Percentiles rank a stretch among this genome's conserved stretches.
Conservation (phyloP, 768 basidiomycete genomes). For the Termitomyces eurrhizus region DNA sequence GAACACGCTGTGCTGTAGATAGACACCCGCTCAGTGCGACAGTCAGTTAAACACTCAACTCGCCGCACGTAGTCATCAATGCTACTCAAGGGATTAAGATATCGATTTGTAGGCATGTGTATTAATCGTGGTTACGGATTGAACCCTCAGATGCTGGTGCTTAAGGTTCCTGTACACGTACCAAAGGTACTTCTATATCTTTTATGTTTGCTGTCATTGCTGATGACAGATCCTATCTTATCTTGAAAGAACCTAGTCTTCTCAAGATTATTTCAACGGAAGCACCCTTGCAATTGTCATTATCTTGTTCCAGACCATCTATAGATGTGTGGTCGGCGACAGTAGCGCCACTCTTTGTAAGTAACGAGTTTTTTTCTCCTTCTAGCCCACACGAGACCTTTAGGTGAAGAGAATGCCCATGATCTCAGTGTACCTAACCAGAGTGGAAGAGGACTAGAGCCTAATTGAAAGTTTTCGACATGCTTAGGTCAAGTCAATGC, state of each 20-base stretch:
- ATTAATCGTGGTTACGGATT: not conserved
- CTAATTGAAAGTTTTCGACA: not conserved
- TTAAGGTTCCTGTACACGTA: not conserved
- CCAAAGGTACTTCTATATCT: not conserved
- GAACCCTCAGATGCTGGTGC: not conserved
- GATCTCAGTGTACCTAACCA: not conserved
- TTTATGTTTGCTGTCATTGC: not conserved
- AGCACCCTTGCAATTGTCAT: not conserved
- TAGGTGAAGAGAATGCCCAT: not conserved
- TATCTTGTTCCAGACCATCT: not conserved
- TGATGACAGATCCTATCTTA: not conserved
- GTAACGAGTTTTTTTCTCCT: not conserved
- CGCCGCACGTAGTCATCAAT: not conserved
- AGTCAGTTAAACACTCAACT: not conserved
- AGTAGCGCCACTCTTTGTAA: not conserved
- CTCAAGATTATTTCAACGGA: not conserved
- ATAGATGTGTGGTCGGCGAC: not conserved
- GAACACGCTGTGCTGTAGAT: not conserved
- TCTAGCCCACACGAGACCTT: not conserved
- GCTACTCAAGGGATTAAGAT: not conserved
- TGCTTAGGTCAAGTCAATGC: not conserved
- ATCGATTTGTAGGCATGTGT: not conserved
- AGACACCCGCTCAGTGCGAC: not conserved
- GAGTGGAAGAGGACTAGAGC: not conserved
- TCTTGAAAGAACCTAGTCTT: not conserved